Conservation (phyloP, 2,329 filamentous ascomycete genomes). For the Diaporthe ilicicola region DNA sequence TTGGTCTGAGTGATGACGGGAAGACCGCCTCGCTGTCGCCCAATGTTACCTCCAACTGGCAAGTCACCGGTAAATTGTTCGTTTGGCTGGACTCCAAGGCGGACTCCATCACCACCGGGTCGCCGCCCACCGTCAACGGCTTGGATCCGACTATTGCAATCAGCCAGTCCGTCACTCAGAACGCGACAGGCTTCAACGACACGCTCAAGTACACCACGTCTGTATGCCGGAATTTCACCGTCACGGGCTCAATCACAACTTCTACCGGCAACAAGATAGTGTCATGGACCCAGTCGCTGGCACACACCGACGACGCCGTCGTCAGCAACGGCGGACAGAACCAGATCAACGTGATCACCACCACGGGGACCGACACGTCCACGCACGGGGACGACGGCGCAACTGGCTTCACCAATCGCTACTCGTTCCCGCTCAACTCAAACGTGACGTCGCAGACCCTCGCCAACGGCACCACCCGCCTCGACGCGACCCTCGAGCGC, state of each 20-base stretch:
- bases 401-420: conserved; percentile 48
- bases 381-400: neutral
- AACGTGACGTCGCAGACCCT: conserved; percentile 44
- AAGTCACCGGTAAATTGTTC: conserved; percentile 81
- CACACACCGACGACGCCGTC: conserved; percentile 60
- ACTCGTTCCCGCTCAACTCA: conserved; percentile 68
- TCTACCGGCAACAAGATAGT: conserved; percentile 45
- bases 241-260: conserved; percentile 61
- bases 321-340: conserved; percentile 44
- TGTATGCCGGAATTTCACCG: conserved; percentile 62
- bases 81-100: conserved; percentile 69
- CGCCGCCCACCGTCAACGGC: conserved; percentile 42
- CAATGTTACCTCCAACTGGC: conserved; percentile 72
- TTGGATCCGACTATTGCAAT: conserved; percentile 56
- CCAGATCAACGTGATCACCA: conserved; percentile 53
- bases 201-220: conserved; percentile 66
- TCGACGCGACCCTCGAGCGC: conserved; percentile 38
- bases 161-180: conserved; percentile 54
- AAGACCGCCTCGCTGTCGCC: conserved; percentile 58
- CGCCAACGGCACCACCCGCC: conserved; percentile 13
- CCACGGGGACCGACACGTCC: conserved; percentile 41
- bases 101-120: conserved; percentile 60
- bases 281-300: conserved; percentile 67
- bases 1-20: conserved; percentile 67
- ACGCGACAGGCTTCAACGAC: conserved; percentile 63